phyloP scores from a whole-genome alignment of 495 filamentous ascomycete genomes.

The Podospora tetraspora region DNA sequence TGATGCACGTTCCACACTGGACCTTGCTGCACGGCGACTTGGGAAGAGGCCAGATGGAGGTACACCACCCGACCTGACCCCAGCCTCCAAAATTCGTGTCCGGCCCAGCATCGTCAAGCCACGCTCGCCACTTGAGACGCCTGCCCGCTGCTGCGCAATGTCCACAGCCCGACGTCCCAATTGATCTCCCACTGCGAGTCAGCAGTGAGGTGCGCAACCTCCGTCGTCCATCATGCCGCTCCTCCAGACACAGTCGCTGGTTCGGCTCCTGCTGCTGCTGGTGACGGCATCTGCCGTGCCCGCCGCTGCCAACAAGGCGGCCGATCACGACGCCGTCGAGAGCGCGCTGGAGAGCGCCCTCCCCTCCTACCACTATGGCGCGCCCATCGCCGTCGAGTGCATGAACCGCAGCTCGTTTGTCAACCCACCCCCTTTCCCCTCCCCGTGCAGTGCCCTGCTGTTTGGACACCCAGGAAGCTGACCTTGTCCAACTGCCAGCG shows the following conservation, averaged over 20 bases:
- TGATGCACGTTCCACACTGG: not conserved
- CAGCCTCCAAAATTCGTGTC: not conserved
- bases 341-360: slow-evolving; percentile 26
- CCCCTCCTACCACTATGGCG: slow-evolving; percentile 47
- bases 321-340: slow-evolving; percentile 7
- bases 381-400: slow-evolving; percentile 46
- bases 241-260: not conserved
- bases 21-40: too few relatives aligned
- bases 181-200: not conserved
- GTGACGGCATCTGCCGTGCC: not conserved
- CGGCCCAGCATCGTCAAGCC: not conserved
- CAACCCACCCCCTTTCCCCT: slow-evolving; percentile 1
- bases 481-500: slow-evolving; percentile 31
- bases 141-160: not conserved
- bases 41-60: not conserved
- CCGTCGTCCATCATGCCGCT: not conserved
- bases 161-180: not conserved
- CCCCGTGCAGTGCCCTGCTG: not conserved
- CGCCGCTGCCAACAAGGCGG: not conserved
- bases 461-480: not conserved
- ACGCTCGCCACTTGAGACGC: not conserved
- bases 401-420: slow-evolving; percentile 53
- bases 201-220: not conserved
- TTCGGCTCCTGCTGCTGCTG: not conserved
- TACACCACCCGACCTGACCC: not conserved